Evolutionary conservation across 257 asterid genomes (phyloP), one percentile per base, ranked within the genome.

Genomic region (Petrea volubilis): DNA sequence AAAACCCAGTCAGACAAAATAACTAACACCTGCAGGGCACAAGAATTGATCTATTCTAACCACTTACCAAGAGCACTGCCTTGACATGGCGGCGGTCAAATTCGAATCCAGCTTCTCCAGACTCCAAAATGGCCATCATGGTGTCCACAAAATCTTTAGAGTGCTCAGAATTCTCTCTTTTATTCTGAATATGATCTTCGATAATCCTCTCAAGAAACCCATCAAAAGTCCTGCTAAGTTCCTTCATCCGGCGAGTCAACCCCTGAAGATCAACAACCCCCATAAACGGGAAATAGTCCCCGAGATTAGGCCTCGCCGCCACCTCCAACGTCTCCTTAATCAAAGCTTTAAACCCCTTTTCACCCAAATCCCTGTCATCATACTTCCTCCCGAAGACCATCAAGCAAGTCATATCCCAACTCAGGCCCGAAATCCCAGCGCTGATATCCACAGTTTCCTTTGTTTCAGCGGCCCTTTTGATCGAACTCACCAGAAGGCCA

Each of bases 1-100:
- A n/a, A n/a, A n/a, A n/a, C n/a, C n/a, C n/a, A n/a, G n/a, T n/a
- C n/a, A n/a, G n/a, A n/a, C n/a, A n/a, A n/a, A n/a, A n/a, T n/a
- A n/a, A n/a, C n/a, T n/a, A n/a, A n/a, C n/a, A n/a, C n/a, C n/a
- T n/a, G n/a, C n/a, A n/a, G n/a, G n/a, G n/a, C n/a, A n/a, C n/a
- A n/a, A n/a, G n/a, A n/a, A n/a, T n/a, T n/a, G n/a, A n/a, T n/a
- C n/a, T n/a, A n/a, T n/a, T n/a, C n/a, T n/a, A n/a, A n/a, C n/a
- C n/a, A 28, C 17, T 68, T 80, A 80, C 85, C 78, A 77, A 20
- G 2, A 81, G 60, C 24, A 81, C 78, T n/a, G 82, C 79, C 67
- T 81, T 81, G 67, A 81, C 76, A 70, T 77, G 80, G 28, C 81
- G 73, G 12, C 82, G 85, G 23, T 77, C 74, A 15, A 81, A 81